Evolutionary conservation across 73 alveolate species (phyloP), one percentile per base, ranked within the genome.

Genomic region (Loxodes magnus): DNA sequence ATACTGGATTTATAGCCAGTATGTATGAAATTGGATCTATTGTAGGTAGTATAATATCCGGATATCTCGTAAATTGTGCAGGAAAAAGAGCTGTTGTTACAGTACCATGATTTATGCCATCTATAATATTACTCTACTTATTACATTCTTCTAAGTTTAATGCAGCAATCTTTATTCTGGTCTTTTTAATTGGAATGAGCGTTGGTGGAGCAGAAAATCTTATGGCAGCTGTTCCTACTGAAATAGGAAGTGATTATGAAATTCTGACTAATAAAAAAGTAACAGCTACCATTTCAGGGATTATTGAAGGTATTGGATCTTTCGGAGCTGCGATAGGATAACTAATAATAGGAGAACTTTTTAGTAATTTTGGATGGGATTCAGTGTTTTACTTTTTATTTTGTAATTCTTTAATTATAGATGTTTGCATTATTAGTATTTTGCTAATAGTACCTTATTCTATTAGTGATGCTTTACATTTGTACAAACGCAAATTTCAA

Each of bases 1-100:
- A 36, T 24, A 58, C 28, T 3, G 72, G 66, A 0, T 39, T 23
- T 38, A 16, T 66, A 24, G 23, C 60, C 4, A n/a, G 56, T 23
- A 25, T 43, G 42, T 66, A 26, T 29, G 80, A 66, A 29, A 14
- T 56, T 4, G 80, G 73, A n/a, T 71, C 65, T 20, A 28, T 66
- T 2, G 3, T 66, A 4, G 72, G 80, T 5, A 20, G 54, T 5
- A 24, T 66, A 9, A 58, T 23, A 0, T 12, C 34, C n/a, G 59
- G 59, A 25, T 17, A n/a, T 7, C 22, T 46, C 2, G n/a, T 23
- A 7, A 41, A 46, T 46, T 7, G 26, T 1, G n/a, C 17, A 10
- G 20, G 21, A n/a, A 25, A 12, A n/a, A 46, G 59, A 24, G 59
- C 17, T 21, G 43, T 17, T 1, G 34, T 19, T 16, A n/a, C 27